Base-by-base conservation (phyloP, 2,329 filamentous ascomycete species). In the Onygenales sp. region DNA sequence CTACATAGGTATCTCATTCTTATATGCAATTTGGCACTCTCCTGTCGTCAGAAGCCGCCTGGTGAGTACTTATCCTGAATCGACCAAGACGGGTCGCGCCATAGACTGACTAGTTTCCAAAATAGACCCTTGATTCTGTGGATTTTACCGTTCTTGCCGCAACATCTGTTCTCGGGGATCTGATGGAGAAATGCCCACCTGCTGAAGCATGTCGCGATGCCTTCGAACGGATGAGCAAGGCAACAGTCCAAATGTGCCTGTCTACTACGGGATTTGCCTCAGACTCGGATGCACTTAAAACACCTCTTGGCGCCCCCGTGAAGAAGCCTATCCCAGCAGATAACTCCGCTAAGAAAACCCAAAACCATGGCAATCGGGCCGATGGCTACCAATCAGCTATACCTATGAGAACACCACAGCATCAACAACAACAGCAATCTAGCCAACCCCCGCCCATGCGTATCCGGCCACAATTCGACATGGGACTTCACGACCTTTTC, bases 21-120 rank as follows among this genome's bases (percentile, higher is more conserved):
- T 97, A 2, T 97, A 96, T 69, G 91, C 93, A 17, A 93, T 97
- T 54, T 97, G 92, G 92, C 92, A 97, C 70, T 96, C 92, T 9
- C 84, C 89, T 5, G 80, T 89, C 52, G 92, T 97, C 49, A 82
- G 92, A 62, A 90, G 86, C 67, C 84, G 88, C 54, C 75, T 97
- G 69, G 88, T 92, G 80, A 74, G 86, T 76, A 57, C 14, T 31
- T 44, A 51, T 47, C 17, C 33, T 39, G 21, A 27, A 21, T 44
- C 7, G 5, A 11, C 6, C 51, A 31, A 9, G 43, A 27, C 2
- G n/a, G 39, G 42, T 49, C 27, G 9, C 17, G 14, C n/a, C 8
- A 38, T 59, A 54, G 41, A 36, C 36, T 35, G 21, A 47, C 52
- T 46, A 32, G 43, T 56, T 61, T 57, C 11, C 33, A 47, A 61